Evolutionary conservation across 176 grass and related monocot species (phyloP), one percentile per base, ranked within the genome.

Genomic region (Musa itinerans): DNA sequence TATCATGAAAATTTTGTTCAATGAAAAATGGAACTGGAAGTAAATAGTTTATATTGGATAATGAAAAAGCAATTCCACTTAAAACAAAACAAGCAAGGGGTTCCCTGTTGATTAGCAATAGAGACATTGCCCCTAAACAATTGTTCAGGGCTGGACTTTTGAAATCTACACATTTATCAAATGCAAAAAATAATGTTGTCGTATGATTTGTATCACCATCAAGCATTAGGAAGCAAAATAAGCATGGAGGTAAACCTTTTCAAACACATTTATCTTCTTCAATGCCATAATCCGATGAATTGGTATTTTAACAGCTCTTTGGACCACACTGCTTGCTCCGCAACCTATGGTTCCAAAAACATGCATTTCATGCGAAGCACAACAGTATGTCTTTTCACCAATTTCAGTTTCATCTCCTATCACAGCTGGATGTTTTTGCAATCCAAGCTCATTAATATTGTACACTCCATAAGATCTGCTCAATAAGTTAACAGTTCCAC

Each of bases 181-280:
- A 23, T 13, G 24, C 23, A 65, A 61, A 61, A 43, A 29, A 3
- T 51, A 70, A 70, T 70, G 48, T 8, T 50, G 34, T 27, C 26
- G 26, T 43, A 43, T 43, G 34, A 43, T 51, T 50, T 51, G 24
- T 70, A 70, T 20, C 23, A 50, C 1, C 16, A 65, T 65, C 63
- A 54, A 55, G 78, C n/a, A 14, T 13, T 19, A 9, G 2, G 50
- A 53, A 65, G 61, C 34, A 57, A 72, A 81, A 78, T 54, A 81
- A 66, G 27, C 29, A 61, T 61, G 51, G 13, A 57, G 52, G 78
- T 69, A 11, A 56, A 98, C 94, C 94, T 93, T 93, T 73, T 98
- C 90, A 73, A 89, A 98, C 76, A 98, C 87, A 56, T 98, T 93
- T 69, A 98, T 93, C 78, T 85, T 98, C 83, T 98, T 98, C 75